Base-by-base conservation (phyloP, 1,284 basidiomycete genomes). In the Moniliella sp. region DNA sequence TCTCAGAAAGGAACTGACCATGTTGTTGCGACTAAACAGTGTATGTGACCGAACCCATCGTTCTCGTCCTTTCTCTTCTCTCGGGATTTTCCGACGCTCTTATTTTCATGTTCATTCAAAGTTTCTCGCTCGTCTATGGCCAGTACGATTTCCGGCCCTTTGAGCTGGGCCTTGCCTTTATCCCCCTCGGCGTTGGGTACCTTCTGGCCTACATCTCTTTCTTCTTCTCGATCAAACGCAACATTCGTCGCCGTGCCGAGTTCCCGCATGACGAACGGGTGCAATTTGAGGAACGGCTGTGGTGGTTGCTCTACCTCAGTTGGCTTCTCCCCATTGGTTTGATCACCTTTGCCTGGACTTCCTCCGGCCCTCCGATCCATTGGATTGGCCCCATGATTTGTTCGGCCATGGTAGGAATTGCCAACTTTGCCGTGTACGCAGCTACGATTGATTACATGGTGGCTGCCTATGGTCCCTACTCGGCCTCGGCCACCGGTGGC, bases 11-110 rank as follows among this genome's bases (percentile, higher is more conserved):
- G 63, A n/a, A 5, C 61, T 61, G 40, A 40, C 54, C 37, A 57
- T 62, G 57, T 52, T 60, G 25, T 39, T 45, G 5, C 45, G 47
- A 4, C n/a, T n/a, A n/a, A n/a, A n/a, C n/a, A n/a, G n/a, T n/a
- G n/a, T n/a, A n/a, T n/a, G n/a, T n/a, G n/a, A n/a, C n/a, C n/a
- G 64, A 66, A 36, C 64, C 65, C 0, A 66, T 66, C 43, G 63
- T 65, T 10, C 50, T 64, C 5, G 61, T 40, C 36, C 48, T 61
- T 7, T 64, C 62, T 16, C 52, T 64, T 9, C 47, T 65, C 7
- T 61, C 57, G 13, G 63, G 64, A 29, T 65, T 65, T 52, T 54
- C 50, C 18, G 55, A 57, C 37, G 52, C 48, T 26, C 44, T 59
- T 27, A 64, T 65, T 42, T 66, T 66, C 40, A 63, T 60, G 28